Evolutionary conservation across 179 eudicot genomes (phyloP).

Genomic region (Patellifolia procumbens): DNA sequence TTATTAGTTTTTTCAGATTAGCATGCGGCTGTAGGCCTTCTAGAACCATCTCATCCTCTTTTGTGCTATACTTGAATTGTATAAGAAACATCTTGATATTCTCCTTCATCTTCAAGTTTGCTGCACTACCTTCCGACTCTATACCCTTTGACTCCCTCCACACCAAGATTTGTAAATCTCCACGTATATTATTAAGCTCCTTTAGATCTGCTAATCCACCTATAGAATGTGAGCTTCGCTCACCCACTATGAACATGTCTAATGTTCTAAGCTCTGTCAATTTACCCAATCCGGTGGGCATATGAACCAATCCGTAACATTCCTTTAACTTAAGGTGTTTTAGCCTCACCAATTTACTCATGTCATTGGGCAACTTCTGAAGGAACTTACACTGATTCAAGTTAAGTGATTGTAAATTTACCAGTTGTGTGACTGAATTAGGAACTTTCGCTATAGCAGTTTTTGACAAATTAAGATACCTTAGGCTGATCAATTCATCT

Average conservation of each 20-base stretch:
- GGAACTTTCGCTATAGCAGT: not conserved
- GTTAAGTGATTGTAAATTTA: constrained; percentile 6
- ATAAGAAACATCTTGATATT: not conserved
- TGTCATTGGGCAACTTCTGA: constrained; percentile 6
- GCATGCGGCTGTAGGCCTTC: not conserved
- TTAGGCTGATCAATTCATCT: not conserved
- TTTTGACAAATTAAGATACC: not conserved
- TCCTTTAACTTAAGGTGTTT: not conserved
- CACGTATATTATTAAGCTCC: not conserved
- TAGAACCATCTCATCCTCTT: constrained; percentile 6
- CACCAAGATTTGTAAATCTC: not conserved
- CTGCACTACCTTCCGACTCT: not conserved
- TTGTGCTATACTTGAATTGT: not conserved
- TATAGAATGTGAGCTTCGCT: not conserved
- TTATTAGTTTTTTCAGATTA: not conserved
- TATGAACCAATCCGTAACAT: not conserved
- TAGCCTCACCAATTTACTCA: not conserved
- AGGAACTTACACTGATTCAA: not conserved
- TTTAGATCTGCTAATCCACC: not conserved
- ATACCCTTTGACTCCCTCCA: not conserved
- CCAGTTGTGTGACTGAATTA: not conserved
- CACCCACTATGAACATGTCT: not conserved
- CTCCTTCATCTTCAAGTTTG: not conserved
- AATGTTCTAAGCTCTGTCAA: constrained; percentile 11
- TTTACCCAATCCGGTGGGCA: not conserved